These are phyloP conservation scores for Sclerotinia sclerotiorum DNA, from an alignment of 2,329 filamentous ascomycete genomes.

Conservation along the genomic window DNA sequence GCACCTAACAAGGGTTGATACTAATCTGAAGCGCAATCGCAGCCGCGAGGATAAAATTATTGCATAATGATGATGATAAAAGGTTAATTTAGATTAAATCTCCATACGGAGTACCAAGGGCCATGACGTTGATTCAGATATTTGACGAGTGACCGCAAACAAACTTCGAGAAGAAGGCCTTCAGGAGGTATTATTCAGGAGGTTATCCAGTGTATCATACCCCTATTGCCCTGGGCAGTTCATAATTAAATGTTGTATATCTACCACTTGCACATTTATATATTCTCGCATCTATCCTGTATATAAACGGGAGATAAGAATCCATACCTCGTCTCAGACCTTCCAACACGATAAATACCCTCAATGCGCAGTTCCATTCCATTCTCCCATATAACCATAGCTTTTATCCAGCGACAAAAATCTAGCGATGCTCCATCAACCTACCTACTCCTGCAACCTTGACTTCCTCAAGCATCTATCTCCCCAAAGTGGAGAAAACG, in stretches of 20 bases:
- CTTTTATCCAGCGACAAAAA: not conserved
- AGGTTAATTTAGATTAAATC: conserved; percentile 8
- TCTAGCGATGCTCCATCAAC: not conserved
- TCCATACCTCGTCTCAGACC: not conserved
- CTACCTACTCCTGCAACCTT: not conserved
- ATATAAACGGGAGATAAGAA: conserved; percentile 1
- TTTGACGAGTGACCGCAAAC: not conserved
- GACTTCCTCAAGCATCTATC: not conserved
- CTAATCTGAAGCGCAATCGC: conserved; percentile 11
- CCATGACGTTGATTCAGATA: conserved; percentile 16
- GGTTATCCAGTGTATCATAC: not conserved
- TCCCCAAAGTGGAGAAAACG: not conserved
- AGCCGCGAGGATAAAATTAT: not conserved
- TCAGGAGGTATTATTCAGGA: not conserved
- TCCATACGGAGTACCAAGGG: not conserved
- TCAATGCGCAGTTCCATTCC: not conserved
- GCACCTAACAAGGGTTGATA: conserved; percentile 7
- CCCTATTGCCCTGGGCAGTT: not conserved
- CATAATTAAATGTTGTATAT: not conserved
- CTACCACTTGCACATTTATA: not conserved
- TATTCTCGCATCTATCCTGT: not conserved
- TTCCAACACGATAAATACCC: not conserved
- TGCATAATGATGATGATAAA: not conserved
- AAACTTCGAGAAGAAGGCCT: not conserved
- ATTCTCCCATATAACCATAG: not conserved